Evolutionary conservation across 2,329 filamentous ascomycete species (phyloP).

Genomic region (Sclerotinia borealis): DNA sequence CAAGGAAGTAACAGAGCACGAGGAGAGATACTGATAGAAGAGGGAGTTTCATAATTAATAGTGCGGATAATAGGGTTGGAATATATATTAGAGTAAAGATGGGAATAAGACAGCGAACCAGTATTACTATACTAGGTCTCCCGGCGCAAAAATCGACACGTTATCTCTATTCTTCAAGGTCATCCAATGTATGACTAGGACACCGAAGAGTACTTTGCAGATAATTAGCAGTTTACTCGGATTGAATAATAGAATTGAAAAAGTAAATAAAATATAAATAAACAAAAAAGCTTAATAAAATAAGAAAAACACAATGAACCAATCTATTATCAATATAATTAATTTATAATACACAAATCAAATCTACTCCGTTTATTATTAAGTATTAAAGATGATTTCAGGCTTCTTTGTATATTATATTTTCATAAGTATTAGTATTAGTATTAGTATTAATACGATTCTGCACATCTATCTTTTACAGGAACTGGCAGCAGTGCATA

Average conservation of each 20-base stretch:
- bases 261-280: too few species aligned
- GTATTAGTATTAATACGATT: too few species aligned
- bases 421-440: too few species aligned
- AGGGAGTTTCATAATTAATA: too few species aligned
- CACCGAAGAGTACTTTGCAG: slow-evolving; percentile 55
- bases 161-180: slow-evolving; percentile 39
- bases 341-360: slow-evolving; percentile 63
- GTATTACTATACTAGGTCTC: too few species aligned
- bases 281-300: too few species aligned
- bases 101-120: background rate
- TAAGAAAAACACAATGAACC: slow-evolving; percentile 20
- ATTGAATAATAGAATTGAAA: too few species aligned
- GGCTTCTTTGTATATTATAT: too few species aligned
- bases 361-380: slow-evolving; percentile 59
- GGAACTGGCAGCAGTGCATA: too few species aligned
- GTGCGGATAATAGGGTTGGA: background rate
- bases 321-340: slow-evolving; percentile 53
- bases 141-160: slow-evolving; percentile 21
- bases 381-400: too few species aligned
- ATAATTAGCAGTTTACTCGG: too few species aligned
- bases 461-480: too few species aligned
- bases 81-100: background rate
- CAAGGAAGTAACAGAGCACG: background rate
- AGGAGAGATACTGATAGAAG: background rate
- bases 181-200: slow-evolving; percentile 57